Base-by-base conservation (phyloP, 2,329 filamentous ascomycete genomes). In the Raffaelea deltoideospora region DNA sequence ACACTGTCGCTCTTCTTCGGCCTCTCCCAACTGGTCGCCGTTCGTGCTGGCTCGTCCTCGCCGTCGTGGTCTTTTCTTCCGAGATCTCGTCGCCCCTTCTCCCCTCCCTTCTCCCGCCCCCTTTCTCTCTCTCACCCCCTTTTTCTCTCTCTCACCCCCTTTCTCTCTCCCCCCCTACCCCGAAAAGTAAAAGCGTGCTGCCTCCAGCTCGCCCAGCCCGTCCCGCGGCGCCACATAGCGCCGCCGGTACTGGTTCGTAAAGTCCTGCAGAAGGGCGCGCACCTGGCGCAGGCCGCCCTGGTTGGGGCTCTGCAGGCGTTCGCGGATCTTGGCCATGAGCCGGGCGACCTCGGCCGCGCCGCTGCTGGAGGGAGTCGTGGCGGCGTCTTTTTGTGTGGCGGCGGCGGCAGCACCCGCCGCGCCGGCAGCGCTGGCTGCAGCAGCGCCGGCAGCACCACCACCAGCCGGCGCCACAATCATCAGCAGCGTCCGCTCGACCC, bases 181-280 rank as follows among this genome's bases (percentile, higher is more conserved):
- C 40, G 60, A 62, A 53, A 94, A 96, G 48, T 83, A 79, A 62
- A 96, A 96, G 45, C 82, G 75, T 18, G 79, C 76, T 19, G 86
- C 85, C 59, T 94, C 86, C 40, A 96, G 63, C 52, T 85, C 72
- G 4, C 88, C 88, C 30, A 96, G 64, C 1, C 88, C 88, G 53
- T 96, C 88, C 42, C 88, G 67, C 7, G 90, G 90, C n/a, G 90
- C 88, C 33, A 98, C 83, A 51, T 98, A 95, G 43, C 92, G 72
- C 52, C 92, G 71, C 35, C 92, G 76, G 57, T 98, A 98, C 22
- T 78, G 83, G 54, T 88, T 93, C 19, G 90, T 96, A 54, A 98
- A 98, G 58, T 98, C 92, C 60, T 96, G 90, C 39, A 98, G 67
- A 24, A 94, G 66, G 20, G 73, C 77, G 27, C 88, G 72, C 37